phyloP scores from a whole-genome alignment of 2,329 filamentous ascomycete genomes.

The Aureobasidium namibiae region DNA sequence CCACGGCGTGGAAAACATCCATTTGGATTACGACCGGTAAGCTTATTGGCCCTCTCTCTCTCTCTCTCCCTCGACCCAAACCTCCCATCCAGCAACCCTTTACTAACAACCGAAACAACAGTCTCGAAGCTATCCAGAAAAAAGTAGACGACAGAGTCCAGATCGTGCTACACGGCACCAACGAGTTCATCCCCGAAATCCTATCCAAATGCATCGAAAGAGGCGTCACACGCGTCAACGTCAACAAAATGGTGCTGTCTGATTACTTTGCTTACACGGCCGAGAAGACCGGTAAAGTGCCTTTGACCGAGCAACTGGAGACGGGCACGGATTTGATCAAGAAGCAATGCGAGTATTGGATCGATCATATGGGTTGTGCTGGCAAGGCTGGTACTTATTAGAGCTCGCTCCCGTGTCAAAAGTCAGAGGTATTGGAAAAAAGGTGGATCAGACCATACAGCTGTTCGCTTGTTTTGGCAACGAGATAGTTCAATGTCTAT shows the following conservation, averaged over 20 bases:
- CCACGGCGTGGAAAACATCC: background rate
- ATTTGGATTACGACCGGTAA: background rate
- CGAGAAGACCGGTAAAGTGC: slow-evolving; percentile 43
- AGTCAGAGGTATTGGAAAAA: background rate
- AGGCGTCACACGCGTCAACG: slow-evolving; percentile 50
- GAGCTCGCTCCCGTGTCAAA: background rate
- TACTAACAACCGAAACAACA: slow-evolving; percentile 1
- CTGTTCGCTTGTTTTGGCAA: too few species aligned
- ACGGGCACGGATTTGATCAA: slow-evolving; percentile 48
- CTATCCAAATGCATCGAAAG: slow-evolving; percentile 46
- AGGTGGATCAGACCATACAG: too few species aligned
- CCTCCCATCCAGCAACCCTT: too few species aligned
- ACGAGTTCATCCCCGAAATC: slow-evolving; percentile 48
- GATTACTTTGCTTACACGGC: slow-evolving; percentile 40
- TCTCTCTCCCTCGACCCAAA: too few species aligned
- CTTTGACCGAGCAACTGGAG: slow-evolving; percentile 47
- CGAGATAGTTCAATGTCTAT: background rate
- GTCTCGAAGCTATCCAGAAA: slow-evolving; percentile 40
- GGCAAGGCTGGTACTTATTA: slow-evolving; percentile 24
- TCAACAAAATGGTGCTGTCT: slow-evolving; percentile 50
- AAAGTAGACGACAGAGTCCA: slow-evolving; percentile 41
- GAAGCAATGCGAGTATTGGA: slow-evolving; percentile 47
- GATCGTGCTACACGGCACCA: slow-evolving; percentile 51
- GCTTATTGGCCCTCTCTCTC: too few species aligned
- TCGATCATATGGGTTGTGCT: slow-evolving; percentile 41